Base-by-base conservation (phyloP, 305 asterid species). In the Caryopteris hybrid region DNA sequence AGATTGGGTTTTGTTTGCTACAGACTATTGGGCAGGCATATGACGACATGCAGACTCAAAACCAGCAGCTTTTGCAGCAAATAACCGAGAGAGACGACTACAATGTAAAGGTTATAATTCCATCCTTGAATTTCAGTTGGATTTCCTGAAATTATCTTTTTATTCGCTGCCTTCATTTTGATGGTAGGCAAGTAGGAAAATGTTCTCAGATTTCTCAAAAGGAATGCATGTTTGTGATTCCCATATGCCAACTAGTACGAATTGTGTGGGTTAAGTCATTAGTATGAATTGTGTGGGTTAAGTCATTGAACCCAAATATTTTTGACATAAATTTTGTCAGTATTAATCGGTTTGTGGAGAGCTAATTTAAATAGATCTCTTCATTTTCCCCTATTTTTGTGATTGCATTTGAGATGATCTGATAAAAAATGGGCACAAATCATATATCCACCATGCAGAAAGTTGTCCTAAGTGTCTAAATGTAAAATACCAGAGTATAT, bases 11-110 rank as follows among this genome's bases (percentile, higher is more conserved):
- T 76, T 54, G 56, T 77, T 66, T 74, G 73, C 61, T 77, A 67
- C 85, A 95, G 99, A 91, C 98, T 47, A 95, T 95, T 75, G 98
- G 97, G 65, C 96, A 88, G 79, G 99, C 97, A 61, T 95, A 95
- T 60, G 99, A 88, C 78, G 99, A 95, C 74, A 91, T 95, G 95
- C 99, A 95, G 74, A 79, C 90, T 74, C 99, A 95, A 75, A 91
- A 91, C 75, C 99, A 95, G 62, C 96, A 95, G 77, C 95, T 91
- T 62, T 84, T 95, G 86, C 96, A 85, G 80, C 96, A 95, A 84
- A 80, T 95, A 67, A 84, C 97, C 0, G 99, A 95, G 82, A 84
- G 97, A 69, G 99, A 95, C 78, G 98, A 91, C 76, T 95, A 91
- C 66, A 95, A 91, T 72, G 83, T 89, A 21, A 91, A 91, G 96